A percentile compares a stretch with the other conserved stretches of the same genome.
Evolutionary conservation across 345 rosid genomes (phyloP).

Genomic region (Mangifera indica): DNA sequence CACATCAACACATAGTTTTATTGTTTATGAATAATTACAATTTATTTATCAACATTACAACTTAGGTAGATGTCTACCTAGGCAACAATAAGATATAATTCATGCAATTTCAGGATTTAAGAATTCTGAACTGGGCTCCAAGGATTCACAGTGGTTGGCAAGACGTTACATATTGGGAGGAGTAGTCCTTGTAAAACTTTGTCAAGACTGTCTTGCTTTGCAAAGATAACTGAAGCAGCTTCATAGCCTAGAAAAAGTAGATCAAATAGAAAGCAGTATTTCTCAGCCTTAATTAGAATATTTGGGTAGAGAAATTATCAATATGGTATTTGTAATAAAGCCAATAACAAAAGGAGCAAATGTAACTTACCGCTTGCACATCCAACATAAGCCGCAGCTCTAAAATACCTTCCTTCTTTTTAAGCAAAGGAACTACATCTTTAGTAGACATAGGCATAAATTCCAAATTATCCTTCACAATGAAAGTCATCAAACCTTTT

Average conservation of each 20-base stretch:
- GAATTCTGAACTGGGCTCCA: too few species aligned
- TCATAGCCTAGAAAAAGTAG: background rate
- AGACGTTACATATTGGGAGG: too few species aligned
- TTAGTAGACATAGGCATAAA: slow-evolving; percentile 23
- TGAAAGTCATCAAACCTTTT: background rate
- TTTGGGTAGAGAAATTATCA: too few species aligned
- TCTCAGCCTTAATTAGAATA: background rate
- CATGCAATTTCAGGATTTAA: too few species aligned
- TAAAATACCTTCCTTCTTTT: slow-evolving; percentile 12
- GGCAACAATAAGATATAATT: too few species aligned
- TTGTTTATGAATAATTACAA: too few species aligned
- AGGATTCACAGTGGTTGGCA: too few species aligned
- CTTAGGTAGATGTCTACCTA: too few species aligned
- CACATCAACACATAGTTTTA: too few species aligned
- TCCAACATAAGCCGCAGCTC: slow-evolving; percentile 7
- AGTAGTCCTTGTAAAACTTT: background rate
- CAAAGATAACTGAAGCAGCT: slow-evolving; percentile 15
- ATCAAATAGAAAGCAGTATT: background rate
- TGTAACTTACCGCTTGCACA: slow-evolving; percentile 14
- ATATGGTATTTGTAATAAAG: too few species aligned
- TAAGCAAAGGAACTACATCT: slow-evolving; percentile 12
- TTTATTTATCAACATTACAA: too few species aligned
- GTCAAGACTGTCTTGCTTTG: slow-evolving; percentile 4
- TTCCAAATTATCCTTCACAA: slow-evolving; percentile 17
- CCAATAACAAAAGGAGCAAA: background rate